Evolutionary conservation across 75 land plant genomes (phyloP), one percentile per base, ranked within the genome.

Genomic region (Selaginella moellendorffii): DNA sequence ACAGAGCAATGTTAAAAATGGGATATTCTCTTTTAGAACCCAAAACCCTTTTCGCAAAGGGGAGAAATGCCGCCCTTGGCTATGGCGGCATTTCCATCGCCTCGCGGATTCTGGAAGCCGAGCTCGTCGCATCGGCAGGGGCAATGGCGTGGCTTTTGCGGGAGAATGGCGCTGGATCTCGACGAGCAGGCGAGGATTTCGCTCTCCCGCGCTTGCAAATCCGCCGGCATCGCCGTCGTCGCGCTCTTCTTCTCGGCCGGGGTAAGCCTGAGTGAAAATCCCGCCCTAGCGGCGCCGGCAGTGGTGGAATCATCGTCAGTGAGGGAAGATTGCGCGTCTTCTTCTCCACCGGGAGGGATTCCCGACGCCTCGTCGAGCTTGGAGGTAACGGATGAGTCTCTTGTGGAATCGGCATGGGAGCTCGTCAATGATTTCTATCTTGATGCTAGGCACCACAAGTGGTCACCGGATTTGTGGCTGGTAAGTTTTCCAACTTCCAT

Each of bases 391-490:
- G 80, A 92, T 28, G 90, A 92, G 46, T 88, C 53, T 14, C 78
- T 92, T 23, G 95, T 92, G 52, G 78, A 83, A 67, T 95, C 88
- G 68, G 97, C 96, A 31, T 92, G 97, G 97, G 63, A 77, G 61
- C 74, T 92, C 29, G 90, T 92, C 22, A 79, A 85, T 61, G 90
- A 85, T 5, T 75, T 76, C 54, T 92, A 85, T 71, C 73, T 92
- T 1, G 86, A 83, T 30, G 61, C 84, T 24, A 78, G 82, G 9
- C 79, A 65, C n/a, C 75, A 66, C 54, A 72, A 66, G 0, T 92
- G 97, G 97, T 81, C 96, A 1, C 78, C 90, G 2, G 79, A 88
- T 59, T 63, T 53, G 8, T 92, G 97, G 97, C 71, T 79, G 79
- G 97, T 85, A 66, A 28, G 59, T n/a, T 52, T 19, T n/a, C 0